Evolutionary conservation across 2,329 filamentous ascomycete species (phyloP), one percentile per base, ranked within the genome.

Genomic region (Colletotrichum cordylinicola): DNA sequence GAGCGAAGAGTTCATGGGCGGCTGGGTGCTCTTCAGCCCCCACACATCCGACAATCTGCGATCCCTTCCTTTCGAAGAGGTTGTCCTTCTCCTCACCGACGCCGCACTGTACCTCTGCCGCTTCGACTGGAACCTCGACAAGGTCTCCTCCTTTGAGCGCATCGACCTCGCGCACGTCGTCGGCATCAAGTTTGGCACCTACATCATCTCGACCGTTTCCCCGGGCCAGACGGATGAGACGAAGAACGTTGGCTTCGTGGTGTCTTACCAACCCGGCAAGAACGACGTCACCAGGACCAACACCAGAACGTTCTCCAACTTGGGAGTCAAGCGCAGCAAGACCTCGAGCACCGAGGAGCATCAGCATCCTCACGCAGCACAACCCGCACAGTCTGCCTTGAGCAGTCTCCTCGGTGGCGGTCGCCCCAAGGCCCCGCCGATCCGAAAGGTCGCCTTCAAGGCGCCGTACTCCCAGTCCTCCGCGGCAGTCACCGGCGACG

Each of bases 101-200:
- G 89, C 90, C 1, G 96, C 96, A 0, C 83, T 98, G 4, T 98
- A 98, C 82, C 92, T 95, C 77, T 98, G 96, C 83, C 92, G 95
- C 16, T 96, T 98, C 80, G 96, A 98, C 84, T 98, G 96, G 96
- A 94, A 94, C 77, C 93, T 96, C 9, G 97, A 98, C 85, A 98
- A 98, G 82, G 95, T 99, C 2, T 93, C 94, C 15, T 96, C 94
- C 0, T 98, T 98, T 83, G 96, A 98, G 85, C 90, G 96, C 9
- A 92, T 98, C 16, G 93, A 94, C 74, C 88, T 98, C 9, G 89
- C 91, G 24, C 94, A 95, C 73, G 87, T 99, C 43, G 89, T 90
- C 2, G 89, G 90, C 29, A 91, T 99, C 79, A 93, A 93, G 81
- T 91, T 93, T 76, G 97, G 97, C 24, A 94, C 95, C 0, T 99